Percentiles rank a stretch among this genome's conserved stretches.
phyloP scores from a whole-genome alignment of 2,329 filamentous ascomycete genomes.

The Ascochyta clinopodiicola region DNA sequence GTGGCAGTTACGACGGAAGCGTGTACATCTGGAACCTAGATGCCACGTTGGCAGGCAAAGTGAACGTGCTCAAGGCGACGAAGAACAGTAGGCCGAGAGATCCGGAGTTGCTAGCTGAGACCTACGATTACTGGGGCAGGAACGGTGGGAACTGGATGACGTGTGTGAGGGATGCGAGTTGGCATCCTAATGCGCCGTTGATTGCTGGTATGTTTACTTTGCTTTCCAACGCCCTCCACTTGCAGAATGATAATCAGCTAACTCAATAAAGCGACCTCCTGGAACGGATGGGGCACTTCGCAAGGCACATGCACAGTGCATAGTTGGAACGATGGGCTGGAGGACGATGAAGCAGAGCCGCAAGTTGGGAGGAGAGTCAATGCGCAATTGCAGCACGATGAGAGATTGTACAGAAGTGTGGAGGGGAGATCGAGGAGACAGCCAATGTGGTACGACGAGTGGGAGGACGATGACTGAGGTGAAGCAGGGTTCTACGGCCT shows the following conservation, averaged over 20 bases:
- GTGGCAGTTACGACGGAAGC: constrained; percentile 85
- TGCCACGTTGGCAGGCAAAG: constrained; percentile 76
- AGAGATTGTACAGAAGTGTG: constrained; percentile 39
- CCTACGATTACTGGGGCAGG: constrained; percentile 64
- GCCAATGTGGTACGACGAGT: constrained; percentile 38
- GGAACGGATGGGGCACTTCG: constrained; percentile 78
- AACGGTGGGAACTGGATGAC: constrained; percentile 71
- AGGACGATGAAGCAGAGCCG: constrained; percentile 64
- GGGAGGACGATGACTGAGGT: constrained; percentile 35
- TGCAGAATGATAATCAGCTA: constrained; percentile 13
- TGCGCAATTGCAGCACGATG: constrained; percentile 46
- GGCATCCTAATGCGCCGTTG: constrained; percentile 85
- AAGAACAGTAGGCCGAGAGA: constrained; percentile 64
- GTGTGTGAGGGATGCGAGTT: constrained; percentile 85
- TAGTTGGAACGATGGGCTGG: constrained; percentile 72
- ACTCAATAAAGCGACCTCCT: constrained; percentile 70
- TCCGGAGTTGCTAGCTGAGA: constrained; percentile 60
- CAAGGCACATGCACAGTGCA: constrained; percentile 80
- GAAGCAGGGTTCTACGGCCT: background rate
- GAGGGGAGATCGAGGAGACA: constrained; percentile 30
- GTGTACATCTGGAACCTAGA: constrained; percentile 95
- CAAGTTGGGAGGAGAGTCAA: constrained; percentile 46
- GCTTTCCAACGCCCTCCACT: background rate
- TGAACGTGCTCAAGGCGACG: constrained; percentile 79
- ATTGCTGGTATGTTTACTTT: constrained; percentile 65